Conservation (phyloP, 2,329 filamentous ascomycete genomes). For the Clathrospora elynae region DNA sequence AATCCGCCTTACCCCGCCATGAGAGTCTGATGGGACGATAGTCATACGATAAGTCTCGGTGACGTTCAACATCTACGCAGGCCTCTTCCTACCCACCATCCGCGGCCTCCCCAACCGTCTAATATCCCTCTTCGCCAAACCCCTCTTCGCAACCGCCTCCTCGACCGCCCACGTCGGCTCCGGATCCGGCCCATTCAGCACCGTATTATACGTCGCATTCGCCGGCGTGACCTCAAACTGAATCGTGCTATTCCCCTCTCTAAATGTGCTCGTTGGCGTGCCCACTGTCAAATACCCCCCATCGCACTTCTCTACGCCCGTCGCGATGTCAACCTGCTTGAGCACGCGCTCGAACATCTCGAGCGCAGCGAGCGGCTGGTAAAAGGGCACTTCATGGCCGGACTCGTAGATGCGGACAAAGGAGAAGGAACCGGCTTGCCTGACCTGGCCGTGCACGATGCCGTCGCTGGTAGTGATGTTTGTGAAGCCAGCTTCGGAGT, state of each 20-base stretch:
- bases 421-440: slow-evolving; percentile 57
- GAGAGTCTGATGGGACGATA: too few relatives aligned
- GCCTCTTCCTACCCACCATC: slow-evolving; percentile 3
- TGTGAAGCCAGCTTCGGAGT: slow-evolving; percentile 53
- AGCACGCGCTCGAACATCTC: slow-evolving; percentile 58
- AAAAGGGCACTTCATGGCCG: slow-evolving; percentile 60
- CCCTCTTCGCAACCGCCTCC: slow-evolving; percentile 16
- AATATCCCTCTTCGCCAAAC: slow-evolving; percentile 23
- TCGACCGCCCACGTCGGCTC: slow-evolving; percentile 35
- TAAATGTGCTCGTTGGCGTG: slow-evolving; percentile 44
- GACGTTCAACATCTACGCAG: slow-evolving; percentile 2
- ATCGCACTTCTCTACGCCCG: slow-evolving; percentile 46
- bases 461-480: slow-evolving; percentile 53
- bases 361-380: slow-evolving; percentile 58
- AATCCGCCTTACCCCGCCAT: background rate
- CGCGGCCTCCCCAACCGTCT: slow-evolving; percentile 21
- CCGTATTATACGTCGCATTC: slow-evolving; percentile 57
- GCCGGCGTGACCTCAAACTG: slow-evolving; percentile 51
- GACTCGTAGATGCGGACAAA: slow-evolving; percentile 58
- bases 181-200: slow-evolving; percentile 50
- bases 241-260: slow-evolving; percentile 54
- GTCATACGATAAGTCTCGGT: background rate
- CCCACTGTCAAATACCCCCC: slow-evolving; percentile 43
- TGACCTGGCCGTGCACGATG: slow-evolving; percentile 60
- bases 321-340: slow-evolving; percentile 57